Evolutionary conservation across 805 yeast genomes (phyloP), one percentile per base, ranked within the genome.

Genomic region (Lipomyces sp.): DNA sequence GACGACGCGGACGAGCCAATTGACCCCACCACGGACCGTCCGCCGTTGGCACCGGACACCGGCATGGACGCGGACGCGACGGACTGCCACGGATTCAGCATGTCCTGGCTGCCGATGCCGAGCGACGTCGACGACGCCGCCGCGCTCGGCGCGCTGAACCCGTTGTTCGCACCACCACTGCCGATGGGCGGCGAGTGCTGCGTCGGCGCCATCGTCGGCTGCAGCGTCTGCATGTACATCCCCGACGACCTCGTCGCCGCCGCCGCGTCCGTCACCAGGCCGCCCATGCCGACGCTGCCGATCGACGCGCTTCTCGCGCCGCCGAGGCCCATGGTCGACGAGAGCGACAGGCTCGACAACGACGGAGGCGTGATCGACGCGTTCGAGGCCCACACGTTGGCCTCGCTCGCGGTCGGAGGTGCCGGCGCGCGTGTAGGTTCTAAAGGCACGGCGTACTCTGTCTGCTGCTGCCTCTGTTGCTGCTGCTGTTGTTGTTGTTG

Each of bases 71-170:
- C 4, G 11, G 39, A 43, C 14, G 21, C 42, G 24, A 22, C 49
- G 4, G 49, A 43, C 23, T 43, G 37, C 49, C 49, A 45, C 32
- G 49, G 49, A 38, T 45, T 45, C 26, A 29, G 24, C 13, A 18
- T 35, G 10, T 26, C 29, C 29, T 26, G 29, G n/a, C n/a, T n/a
- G n/a, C n/a, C n/a, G n/a, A n/a, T n/a, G n/a, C n/a, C n/a, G n/a
- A n/a, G n/a, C n/a, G n/a, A n/a, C n/a, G n/a, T n/a, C n/a, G n/a
- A n/a, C n/a, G n/a, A n/a, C n/a, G n/a, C n/a, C n/a, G n/a, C n/a
- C n/a, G n/a, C n/a, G n/a, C n/a, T n/a, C n/a, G n/a, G n/a, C n/a
- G n/a, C n/a, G n/a, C n/a, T n/a, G n/a, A n/a, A n/a, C n/a, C n/a
- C n/a, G n/a, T n/a, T n/a, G n/a, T n/a, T n/a, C n/a, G n/a, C n/a